These are phyloP conservation scores for Sphagnum contortum DNA, from an alignment of 225 moss, liverwort and hornwort species.

Conservation along the genomic window DNA sequence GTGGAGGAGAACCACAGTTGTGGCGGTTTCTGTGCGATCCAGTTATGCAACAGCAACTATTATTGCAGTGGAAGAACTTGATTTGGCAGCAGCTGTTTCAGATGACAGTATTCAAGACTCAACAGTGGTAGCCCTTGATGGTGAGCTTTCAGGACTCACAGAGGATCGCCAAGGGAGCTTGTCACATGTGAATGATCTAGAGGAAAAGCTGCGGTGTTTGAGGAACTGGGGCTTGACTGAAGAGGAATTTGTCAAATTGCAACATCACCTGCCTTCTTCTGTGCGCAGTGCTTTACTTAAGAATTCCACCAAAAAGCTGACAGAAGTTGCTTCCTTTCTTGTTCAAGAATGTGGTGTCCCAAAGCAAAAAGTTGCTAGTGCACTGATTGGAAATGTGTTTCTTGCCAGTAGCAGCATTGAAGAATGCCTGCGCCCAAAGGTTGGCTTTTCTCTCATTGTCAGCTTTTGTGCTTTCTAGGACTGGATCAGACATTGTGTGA, in stretches of 20 bases:
- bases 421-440: constrained; percentile 58
- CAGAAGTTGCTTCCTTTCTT: constrained; percentile 43
- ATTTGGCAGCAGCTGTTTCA: not conserved
- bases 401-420: constrained; percentile 61
- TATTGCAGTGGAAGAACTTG: constrained; percentile 8
- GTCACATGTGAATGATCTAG: constrained; percentile 35
- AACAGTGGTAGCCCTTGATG: constrained; percentile 5
- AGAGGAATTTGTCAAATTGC: constrained; percentile 38
- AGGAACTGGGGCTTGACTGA: constrained; percentile 56
- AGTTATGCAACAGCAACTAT: constrained; percentile 12
- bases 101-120: constrained; percentile 2
- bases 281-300: constrained; percentile 56
- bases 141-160: constrained; percentile 10
- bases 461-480: not conserved
- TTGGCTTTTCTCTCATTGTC: constrained; percentile 4
- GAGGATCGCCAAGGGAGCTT: constrained; percentile 11
- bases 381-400: constrained; percentile 46
- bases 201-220: constrained; percentile 49
- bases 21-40: constrained; percentile 1
- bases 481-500: no score
- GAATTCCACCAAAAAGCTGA: constrained; percentile 37
- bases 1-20: not conserved
- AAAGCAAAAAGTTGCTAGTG: constrained; percentile 40
- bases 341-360: constrained; percentile 54
- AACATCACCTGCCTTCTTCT: constrained; percentile 43